Evolutionary conservation across 1,284 basidiomycete species (phyloP), one percentile per base, ranked within the genome.

Genomic region (Inonotus obliquus): DNA sequence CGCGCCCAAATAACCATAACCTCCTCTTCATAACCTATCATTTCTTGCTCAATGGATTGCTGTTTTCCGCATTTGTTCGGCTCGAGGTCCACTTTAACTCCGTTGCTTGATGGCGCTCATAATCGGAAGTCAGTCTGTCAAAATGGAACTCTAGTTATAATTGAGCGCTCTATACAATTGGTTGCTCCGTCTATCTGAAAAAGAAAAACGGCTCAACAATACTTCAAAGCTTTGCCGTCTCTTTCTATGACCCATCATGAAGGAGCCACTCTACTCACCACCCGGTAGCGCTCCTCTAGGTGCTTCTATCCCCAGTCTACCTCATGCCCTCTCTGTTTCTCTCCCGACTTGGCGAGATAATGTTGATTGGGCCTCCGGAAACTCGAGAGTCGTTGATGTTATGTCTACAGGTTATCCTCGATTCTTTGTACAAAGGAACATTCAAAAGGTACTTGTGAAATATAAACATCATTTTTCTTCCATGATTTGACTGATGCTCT

Each of bases 401-500:
- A 96, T 98, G 94, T 82, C 91, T 60, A 87, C 88, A 3, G 97
- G 96, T 13, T 99, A 99, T 71, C 97, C 97, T 0, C 80, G 97
- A 54, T 99, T 99, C 77, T 98, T 98, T 73, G 91, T 99, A 59
- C 94, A 98, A 73, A 78, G 86, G 25, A 89, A 82, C 66, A 95
- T 98, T 45, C 85, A 87, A 71, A 92, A 94, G 80, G 95, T 94
- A 68, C 60, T 66, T 82, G 72, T 17, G 13, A 48, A 21, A 19
- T 44, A 53, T 6, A 9, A 9, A 14, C 10, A 2, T 25, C n/a
- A 23, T 49, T 25, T n/a, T 7, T 10, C n/a, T 1, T 17, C 10
- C 32, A 21, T 2, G 9, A 6, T n/a, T n/a, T n/a, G 14, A 44
- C 32, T 51, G 4, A 51, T 2, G 45, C 59, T 19, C 38, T 53